phyloP scores from a whole-genome alignment of 495 filamentous ascomycete species.

The Cercophora scortea region DNA sequence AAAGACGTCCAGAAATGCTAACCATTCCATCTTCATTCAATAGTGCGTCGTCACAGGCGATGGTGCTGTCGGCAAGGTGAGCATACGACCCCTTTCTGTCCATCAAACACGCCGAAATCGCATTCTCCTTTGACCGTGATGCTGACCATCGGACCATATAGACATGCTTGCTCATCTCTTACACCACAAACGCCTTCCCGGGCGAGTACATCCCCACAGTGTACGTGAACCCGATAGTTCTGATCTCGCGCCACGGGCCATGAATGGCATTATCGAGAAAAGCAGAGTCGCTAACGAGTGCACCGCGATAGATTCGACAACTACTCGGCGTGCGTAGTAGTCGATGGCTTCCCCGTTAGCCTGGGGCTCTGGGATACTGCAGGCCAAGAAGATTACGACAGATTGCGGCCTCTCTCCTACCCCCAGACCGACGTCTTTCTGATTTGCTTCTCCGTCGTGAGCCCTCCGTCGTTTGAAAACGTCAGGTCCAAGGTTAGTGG shows the following conservation, averaged over 20 bases:
- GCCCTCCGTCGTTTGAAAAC: slow-evolving; percentile 95
- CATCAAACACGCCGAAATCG: not conserved
- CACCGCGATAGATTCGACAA: slow-evolving; percentile 80
- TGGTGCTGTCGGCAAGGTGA: slow-evolving; percentile 95
- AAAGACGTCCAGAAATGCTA: slow-evolving; percentile 3
- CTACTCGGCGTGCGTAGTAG: slow-evolving; percentile 98
- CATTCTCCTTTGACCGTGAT: not conserved
- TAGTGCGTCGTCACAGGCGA: slow-evolving; percentile 98
- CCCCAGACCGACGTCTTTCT: slow-evolving; percentile 97
- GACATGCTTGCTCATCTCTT: slow-evolving; percentile 99
- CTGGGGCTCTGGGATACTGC: slow-evolving; percentile 98
- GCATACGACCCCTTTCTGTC: slow-evolving; percentile 18
- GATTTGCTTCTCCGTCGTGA: slow-evolving; percentile 97
- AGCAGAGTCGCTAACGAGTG: slow-evolving; percentile 53
- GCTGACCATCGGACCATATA: slow-evolving; percentile 35
- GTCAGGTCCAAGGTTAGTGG: slow-evolving; percentile 80
- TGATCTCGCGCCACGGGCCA: not conserved
- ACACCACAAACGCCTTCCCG: slow-evolving; percentile 98
- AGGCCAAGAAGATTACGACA: slow-evolving; percentile 97
- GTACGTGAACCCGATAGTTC: slow-evolving; percentile 47
- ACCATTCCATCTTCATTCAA: slow-evolving; percentile 15
- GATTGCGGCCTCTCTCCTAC: slow-evolving; percentile 90
- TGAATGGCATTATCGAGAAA: too few species aligned
- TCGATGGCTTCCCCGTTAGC: slow-evolving; percentile 94
- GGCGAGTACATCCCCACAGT: slow-evolving; percentile 99